Conservation (phyloP, 208 protist genomes). For the Trypanosoma mega region DNA sequence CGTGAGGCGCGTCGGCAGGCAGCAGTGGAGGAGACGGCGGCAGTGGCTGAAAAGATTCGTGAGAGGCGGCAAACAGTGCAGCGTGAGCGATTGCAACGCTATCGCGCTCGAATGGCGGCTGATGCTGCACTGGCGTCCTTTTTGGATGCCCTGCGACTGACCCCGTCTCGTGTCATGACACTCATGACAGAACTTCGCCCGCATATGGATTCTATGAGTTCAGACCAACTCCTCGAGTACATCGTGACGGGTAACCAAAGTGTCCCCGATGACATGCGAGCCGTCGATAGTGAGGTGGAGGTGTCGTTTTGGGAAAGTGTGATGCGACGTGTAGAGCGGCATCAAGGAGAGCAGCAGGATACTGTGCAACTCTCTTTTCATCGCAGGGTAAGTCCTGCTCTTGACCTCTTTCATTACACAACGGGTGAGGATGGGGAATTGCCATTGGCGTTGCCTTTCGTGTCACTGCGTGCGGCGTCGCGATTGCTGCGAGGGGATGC, state of each 20-base stretch:
- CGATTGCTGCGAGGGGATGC: slow-evolving; percentile 27
- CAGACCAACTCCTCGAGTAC: slow-evolving; percentile 78
- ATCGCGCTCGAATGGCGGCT: slow-evolving; percentile 32
- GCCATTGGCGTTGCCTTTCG: slow-evolving; percentile 40
- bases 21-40: slow-evolving; percentile 27
- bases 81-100: slow-evolving; percentile 23
- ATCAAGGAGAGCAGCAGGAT: not conserved
- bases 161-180: slow-evolving; percentile 44
- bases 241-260: slow-evolving; percentile 58
- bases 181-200: slow-evolving; percentile 32
- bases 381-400: slow-evolving; percentile 39
- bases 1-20: slow-evolving; percentile 29
- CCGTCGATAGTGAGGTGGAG: slow-evolving; percentile 22
- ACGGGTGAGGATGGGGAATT: slow-evolving; percentile 50
- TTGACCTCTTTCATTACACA: slow-evolving; percentile 81
- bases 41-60: slow-evolving; percentile 19
- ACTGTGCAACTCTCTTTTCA: slow-evolving; percentile 56
- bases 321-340: slow-evolving; percentile 14
- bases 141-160: slow-evolving; percentile 55
- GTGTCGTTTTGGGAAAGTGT: slow-evolving; percentile 33
- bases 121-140: slow-evolving; percentile 52
- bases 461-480: slow-evolving; percentile 37
- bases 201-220: slow-evolving; percentile 44
- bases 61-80: slow-evolving; percentile 30
- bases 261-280: slow-evolving; percentile 68